Conservation (phyloP, 768 basidiomycete species). For the Psilocybe sp. region DNA sequence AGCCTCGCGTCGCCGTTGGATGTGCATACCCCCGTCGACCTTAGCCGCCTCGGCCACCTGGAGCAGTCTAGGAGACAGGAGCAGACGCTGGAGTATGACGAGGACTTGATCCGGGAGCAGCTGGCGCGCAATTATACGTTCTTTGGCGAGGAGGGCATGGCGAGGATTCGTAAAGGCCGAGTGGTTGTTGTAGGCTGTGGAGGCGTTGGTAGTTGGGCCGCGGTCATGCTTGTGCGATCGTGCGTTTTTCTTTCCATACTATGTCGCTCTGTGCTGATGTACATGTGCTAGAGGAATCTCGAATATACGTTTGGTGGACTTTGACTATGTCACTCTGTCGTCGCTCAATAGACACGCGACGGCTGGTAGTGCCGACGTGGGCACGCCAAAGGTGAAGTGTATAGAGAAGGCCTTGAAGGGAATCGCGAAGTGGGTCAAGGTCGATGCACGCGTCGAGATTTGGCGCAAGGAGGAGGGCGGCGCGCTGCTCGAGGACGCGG, state of each 20-base stretch:
- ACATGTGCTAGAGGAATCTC: constrained; percentile 57
- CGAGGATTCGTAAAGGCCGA: constrained; percentile 63
- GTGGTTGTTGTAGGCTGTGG: constrained; percentile 95
- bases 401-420: constrained; percentile 65
- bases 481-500: constrained; percentile 71
- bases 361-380: constrained; percentile 86
- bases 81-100: constrained; percentile 47
- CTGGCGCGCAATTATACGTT: constrained; percentile 93
- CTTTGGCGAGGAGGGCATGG: constrained; percentile 88
- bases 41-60: not conserved
- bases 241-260: constrained; percentile 36
- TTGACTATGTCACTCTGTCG: constrained; percentile 94
- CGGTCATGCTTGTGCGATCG: constrained; percentile 91
- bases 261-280: not conserved
- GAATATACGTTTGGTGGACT: constrained; percentile 82
- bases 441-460: constrained; percentile 80
- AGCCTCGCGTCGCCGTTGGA: no score
- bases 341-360: constrained; percentile 95
- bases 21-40: no score
- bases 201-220: constrained; percentile 95
- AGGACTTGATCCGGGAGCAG: constrained; percentile 84
- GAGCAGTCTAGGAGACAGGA: constrained; percentile 4
- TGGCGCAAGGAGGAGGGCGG: constrained; percentile 86
- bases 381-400: constrained; percentile 85
- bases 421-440: constrained; percentile 82